Evolutionary conservation across 768 basidiomycete species (phyloP), one percentile per base, ranked within the genome.

Genomic region (Lyophyllum atratum): DNA sequence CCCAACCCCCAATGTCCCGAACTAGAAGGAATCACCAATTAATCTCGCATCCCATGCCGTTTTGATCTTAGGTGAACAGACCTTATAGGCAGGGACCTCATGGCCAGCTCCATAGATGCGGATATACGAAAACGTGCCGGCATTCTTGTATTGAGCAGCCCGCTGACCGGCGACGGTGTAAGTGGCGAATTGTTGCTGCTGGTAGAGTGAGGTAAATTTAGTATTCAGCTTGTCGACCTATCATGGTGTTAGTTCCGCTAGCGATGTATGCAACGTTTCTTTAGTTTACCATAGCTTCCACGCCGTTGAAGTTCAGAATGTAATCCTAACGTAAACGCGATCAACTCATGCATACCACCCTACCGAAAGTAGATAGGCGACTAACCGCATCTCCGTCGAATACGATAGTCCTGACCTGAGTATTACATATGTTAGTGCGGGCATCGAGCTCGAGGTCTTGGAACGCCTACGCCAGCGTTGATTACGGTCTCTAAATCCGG

Each of bases 341-440:
- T 17, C 31, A 39, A 34, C 19, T 39, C 49, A 49, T 28, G n/a
- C n/a, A n/a, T 42, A 7, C 10, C 24, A 26, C 3, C 3, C 17
- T 37, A 37, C 10, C 15, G 25, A 14, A 42, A 52, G 49, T 46
- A 34, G 17, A 54, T 31, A n/a, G 28, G 31, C 21, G 8, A 66
- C 79, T 54, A 59, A 82, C 81, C 26, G 82, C 85, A 63, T 85
- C 84, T 24, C 85, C 85, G 54, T 80, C 81, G 59, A 76, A 85
- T n/a, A 85, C 64, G 42, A 83, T 64, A 17, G 80, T 82, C 52
- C 80, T 66, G 39, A 76, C 67, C 74, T 76, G 49, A 7, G 24
- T 21, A 31, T 37, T 14, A 37, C 6, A 21, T 12, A 55, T 17
- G 17, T 34, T 19, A 43, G 45, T 21, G 17, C 24, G 48, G 33